Evolutionary conservation across 345 rosid genomes (phyloP).

Genomic region (Cardamine chenopodiifolia): DNA sequence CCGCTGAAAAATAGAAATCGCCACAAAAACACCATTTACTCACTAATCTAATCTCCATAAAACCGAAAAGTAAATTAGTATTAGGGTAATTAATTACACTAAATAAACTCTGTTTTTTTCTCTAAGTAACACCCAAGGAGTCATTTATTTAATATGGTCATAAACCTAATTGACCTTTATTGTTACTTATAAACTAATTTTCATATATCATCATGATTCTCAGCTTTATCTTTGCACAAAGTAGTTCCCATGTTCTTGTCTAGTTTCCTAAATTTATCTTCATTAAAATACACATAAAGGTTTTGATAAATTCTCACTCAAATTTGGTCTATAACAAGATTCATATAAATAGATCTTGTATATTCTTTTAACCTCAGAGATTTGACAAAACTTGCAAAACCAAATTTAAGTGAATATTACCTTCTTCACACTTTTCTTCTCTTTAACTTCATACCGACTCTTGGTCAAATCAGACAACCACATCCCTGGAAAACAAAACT

Average conservation of each 20-base stretch:
- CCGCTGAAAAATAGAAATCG: slow-evolving; percentile 37
- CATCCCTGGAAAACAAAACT: slow-evolving; percentile 75
- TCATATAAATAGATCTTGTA: neutral
- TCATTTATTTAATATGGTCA: neutral
- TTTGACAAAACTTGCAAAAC: neutral
- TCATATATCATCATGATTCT: neutral
- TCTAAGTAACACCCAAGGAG: neutral
- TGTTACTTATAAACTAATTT: neutral
- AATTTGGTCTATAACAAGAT: no score
- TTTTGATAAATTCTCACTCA: no score
- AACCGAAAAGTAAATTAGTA: neutral
- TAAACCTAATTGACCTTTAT: neutral
- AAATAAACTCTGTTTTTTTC: neutral
- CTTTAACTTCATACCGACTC: slow-evolving; percentile 66
- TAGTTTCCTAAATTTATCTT: neutral
- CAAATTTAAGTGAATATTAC: slow-evolving; percentile 35
- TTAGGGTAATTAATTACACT: neutral
- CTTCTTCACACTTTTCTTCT: slow-evolving; percentile 71
- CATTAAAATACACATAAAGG: neutral
- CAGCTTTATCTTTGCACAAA: neutral
- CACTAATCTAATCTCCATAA: slow-evolving; percentile 4
- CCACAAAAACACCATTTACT: neutral
- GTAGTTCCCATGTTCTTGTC: slow-evolving; percentile 31
- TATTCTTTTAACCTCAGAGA: neutral
- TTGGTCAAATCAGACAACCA: slow-evolving; percentile 61